Base-by-base conservation (phyloP, 1,139 yeast genomes). In the Saccharomycopsis crataegensis region DNA sequence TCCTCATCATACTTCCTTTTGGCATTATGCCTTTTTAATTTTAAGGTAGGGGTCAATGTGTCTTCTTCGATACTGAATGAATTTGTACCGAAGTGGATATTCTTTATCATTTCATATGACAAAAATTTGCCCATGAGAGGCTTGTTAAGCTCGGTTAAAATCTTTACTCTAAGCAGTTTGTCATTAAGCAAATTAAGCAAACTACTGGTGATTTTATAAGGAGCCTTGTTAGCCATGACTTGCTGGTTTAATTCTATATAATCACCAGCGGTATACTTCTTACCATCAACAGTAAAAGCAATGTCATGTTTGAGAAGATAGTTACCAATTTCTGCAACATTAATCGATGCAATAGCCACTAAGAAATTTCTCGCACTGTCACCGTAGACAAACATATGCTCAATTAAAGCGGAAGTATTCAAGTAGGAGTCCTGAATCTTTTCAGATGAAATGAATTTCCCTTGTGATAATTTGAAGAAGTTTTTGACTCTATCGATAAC, bases 381-480 rank as follows among this genome's bases (percentile, higher is more conserved):
- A 16, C 94, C 94, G 63, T 83, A 78, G 16, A 79, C 78, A 63
- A 76, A 84, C 14, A 80, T 64, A 65, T 83, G 90, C n/a, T 77
- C 68, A 33, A 79, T 62, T 16, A 77, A 65, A 6, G 83, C 75
- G 59, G 77, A 75, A 12, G 71, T 66, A 3, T 86, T 73, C 47
- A 82, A 69, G 62, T 85, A 83, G 22, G 71, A 69, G 63, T 80
- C 83, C 64, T 86, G 93, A 58, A 86, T 80, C 66, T 79, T 82
- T 64, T 86, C 94, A 1, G 93, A 90, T 1, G 90, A 83, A 55
- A 86, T 79, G 66, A 86, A 86, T 66, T 86, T 93, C 57, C 94
- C 94, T 67, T 86, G 94, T 1, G 91, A 78, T 62, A 86, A 74
- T 67, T 86, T 86, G 75, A 85, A 86, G 70, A 85, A 85, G 67